These are phyloP conservation scores for Trypanosomatidae sp. DNA, from an alignment of 208 protist genomes.

Conservation along the genomic window DNA sequence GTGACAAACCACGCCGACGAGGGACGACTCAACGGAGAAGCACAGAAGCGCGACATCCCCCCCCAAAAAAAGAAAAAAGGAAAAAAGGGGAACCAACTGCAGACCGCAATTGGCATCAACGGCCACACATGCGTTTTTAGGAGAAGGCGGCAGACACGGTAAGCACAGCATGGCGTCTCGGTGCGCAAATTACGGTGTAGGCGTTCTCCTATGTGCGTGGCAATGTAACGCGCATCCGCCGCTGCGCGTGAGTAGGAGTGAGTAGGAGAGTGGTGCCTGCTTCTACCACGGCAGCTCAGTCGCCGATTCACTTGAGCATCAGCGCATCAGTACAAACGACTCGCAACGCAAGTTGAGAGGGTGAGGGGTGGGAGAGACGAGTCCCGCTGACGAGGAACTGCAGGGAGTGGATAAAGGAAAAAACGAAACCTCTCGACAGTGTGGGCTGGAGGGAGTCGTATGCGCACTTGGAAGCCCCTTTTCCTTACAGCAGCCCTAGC, in stretches of 20 bases:
- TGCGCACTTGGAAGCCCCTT: not conserved
- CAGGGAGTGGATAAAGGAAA: not conserved
- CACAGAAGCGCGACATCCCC: not conserved
- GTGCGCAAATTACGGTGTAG: not conserved
- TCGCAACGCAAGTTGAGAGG: not conserved
- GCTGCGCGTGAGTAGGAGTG: not conserved
- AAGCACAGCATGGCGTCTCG: not conserved
- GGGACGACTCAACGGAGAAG: not conserved
- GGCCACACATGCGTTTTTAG: not conserved
- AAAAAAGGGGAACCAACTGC: not conserved
- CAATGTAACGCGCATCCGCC: not conserved
- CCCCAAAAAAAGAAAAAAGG: not conserved
- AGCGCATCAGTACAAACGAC: not conserved
- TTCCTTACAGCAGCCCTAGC: constrained; percentile 2
- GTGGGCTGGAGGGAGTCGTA: not conserved
- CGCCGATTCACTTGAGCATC: not conserved
- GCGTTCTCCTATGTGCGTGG: not conserved
- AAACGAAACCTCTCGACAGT: not conserved
- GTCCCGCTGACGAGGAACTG: too few relatives aligned
- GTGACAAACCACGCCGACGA: not conserved
- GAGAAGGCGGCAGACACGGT: not conserved
- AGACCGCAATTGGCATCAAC: not conserved
- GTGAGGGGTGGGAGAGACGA: not conserved
- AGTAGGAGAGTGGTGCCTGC: not conserved
- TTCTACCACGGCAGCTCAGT: not conserved